phyloP scores from a whole-genome alignment of 805 yeast genomes.

The Maudiozyma pseudohumilis region DNA sequence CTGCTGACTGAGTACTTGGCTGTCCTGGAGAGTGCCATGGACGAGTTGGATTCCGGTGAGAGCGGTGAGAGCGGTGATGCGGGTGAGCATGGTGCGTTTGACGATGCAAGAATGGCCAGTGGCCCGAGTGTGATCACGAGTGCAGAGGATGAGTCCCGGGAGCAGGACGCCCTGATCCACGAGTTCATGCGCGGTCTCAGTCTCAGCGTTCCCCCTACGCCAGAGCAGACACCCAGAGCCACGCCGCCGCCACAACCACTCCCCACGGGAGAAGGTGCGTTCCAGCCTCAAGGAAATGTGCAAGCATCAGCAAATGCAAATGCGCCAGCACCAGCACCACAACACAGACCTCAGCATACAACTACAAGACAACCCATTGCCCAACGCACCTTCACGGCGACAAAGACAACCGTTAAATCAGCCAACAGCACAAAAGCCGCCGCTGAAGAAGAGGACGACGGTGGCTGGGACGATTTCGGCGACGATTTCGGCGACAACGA shows the following conservation, averaged over 20 bases:
- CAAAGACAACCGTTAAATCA: no score
- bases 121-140: neutral
- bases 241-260: neutral
- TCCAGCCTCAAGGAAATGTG: no score
- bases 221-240: neutral
- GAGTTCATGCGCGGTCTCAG: neutral
- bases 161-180: neutral
- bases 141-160: neutral
- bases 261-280: no score
- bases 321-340: neutral
- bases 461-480: constrained; percentile 1
- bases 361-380: no score
- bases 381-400: no score
- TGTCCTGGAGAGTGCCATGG: constrained; percentile 41
- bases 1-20: constrained; percentile 54
- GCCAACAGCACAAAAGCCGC: neutral
- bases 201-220: neutral
- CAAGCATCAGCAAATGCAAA: neutral
- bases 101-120: neutral
- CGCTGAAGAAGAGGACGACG: constrained; percentile 3
- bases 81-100: neutral
- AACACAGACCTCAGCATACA: no score
- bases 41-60: neutral
- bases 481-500: neutral
- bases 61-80: neutral